Base-by-base conservation (phyloP, 139 green algal species). In the Chlorella sp. region DNA sequence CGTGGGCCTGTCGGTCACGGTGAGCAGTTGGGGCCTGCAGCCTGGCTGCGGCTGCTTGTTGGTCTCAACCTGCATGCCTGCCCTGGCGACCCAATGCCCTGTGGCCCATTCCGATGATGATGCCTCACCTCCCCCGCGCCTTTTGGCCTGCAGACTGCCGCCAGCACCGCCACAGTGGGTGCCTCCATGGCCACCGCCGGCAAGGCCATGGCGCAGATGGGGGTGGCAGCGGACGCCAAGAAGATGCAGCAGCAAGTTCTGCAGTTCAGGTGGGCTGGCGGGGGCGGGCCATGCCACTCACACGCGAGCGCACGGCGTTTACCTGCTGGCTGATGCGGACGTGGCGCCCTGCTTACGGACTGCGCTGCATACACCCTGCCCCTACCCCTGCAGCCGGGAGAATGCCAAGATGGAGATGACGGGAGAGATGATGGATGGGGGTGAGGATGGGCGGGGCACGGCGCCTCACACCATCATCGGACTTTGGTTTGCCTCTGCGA, bases 91-190 rank as follows among this genome's bases (percentile, higher is more conserved):
- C 56, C 56, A 24, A 20, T 24, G 22, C 56, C 56, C 30, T 24
- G 9, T n/a, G 8, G 8, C 65, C 65, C 32, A 19, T 38, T n/a
- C 58, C 28, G 22, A 5, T 36, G 1, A 20, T 26, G 17, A 0
- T 9, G 7, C 48, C 75, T 48, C n/a, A n/a, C 48, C 19, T 51
- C 20, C 24, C 48, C 62, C 62, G 8, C 13, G 62, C 48, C n/a
- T n/a, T n/a, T n/a, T n/a, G n/a, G n/a, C n/a, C n/a, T n/a, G 84
- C 92, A 96, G 94, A 95, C 94, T 0, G 88, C 93, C 9, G 91
- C 92, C 5, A 87, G 90, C 32, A 95, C 92, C 13, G 60, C 78
- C 28, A 92, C 88, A 2, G 89, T 97, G 62, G 89, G 87, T 2
- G 82, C 82, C 8, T 90, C 91, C 17, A 90, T 96, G 86, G 87